Evolutionary conservation across 164 flowering plant genomes (phyloP).

Genomic region (Magnolia kwangsiensis): DNA sequence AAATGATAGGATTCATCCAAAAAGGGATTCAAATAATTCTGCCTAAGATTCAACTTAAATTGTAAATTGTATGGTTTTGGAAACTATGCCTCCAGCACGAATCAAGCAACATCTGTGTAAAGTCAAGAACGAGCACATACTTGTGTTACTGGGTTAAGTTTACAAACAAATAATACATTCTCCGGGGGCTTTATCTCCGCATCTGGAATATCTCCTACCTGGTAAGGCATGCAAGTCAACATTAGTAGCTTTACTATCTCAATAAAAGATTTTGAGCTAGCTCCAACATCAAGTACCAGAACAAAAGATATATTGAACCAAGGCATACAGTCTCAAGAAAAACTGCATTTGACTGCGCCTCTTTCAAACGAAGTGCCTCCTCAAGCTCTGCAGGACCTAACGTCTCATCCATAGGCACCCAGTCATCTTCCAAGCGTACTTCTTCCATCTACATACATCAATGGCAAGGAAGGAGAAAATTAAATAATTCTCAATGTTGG

Average conservation of each 20-base stretch:
- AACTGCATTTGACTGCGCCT: slow-evolving; percentile 91
- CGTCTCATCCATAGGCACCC: slow-evolving; percentile 93
- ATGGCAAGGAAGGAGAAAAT: not conserved
- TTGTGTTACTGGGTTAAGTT: slow-evolving; percentile 96
- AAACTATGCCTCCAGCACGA: not conserved
- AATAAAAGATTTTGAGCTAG: not conserved
- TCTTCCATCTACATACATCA: slow-evolving; percentile 10
- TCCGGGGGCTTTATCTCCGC: slow-evolving; percentile 96
- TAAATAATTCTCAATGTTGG: not conserved
- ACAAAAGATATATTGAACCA: not conserved
- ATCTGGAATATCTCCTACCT: slow-evolving; percentile 97
- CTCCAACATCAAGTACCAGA: not conserved
- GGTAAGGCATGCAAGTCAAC: slow-evolving; percentile 19
- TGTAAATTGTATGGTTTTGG: not conserved
- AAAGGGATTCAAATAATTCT: not conserved
- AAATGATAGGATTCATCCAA: not conserved
- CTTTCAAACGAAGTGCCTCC: slow-evolving; percentile 68
- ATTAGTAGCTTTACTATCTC: not conserved
- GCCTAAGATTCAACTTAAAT: not conserved
- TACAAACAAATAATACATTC: slow-evolving; percentile 91
- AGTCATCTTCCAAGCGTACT: slow-evolving; percentile 93
- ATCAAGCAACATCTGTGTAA: not conserved
- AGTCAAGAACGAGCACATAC: slow-evolving; percentile 33
- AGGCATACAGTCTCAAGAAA: slow-evolving; percentile 81
- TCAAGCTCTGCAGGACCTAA: slow-evolving; percentile 61